Conservation (phyloP, 75 land plant species). For the Pinus albicaulis region DNA sequence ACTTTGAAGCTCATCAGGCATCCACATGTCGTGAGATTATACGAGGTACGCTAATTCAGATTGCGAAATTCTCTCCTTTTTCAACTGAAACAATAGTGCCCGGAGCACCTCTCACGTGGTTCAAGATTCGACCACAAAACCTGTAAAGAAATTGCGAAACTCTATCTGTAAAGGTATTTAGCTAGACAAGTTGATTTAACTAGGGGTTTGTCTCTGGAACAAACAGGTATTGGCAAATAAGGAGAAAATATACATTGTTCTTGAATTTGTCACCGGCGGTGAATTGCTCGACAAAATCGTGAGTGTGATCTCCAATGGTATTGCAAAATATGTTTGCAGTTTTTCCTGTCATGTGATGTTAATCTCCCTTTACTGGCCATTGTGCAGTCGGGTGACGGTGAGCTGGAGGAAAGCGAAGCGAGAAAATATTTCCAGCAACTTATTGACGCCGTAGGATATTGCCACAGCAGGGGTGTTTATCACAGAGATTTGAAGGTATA, state of each 20-base stretch:
- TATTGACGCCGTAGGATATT: constrained; percentile 68
- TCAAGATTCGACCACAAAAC: no score
- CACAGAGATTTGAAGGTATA: constrained; percentile 79
- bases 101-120: no score
- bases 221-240: constrained; percentile 78
- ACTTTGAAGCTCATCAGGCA: constrained; percentile 68
- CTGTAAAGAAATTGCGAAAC: no score
- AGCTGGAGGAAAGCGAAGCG: constrained; percentile 36
- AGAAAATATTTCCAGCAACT: constrained; percentile 75
- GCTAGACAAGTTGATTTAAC: no score
- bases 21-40: constrained; percentile 66
- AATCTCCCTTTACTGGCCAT: background rate
- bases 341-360: background rate
- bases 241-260: constrained; percentile 79
- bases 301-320: constrained; percentile 11
- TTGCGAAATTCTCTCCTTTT: no score
- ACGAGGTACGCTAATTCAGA: constrained; percentile 40
- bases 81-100: no score
- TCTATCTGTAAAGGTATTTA: no score
- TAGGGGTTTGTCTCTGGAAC: no score
- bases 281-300: constrained; percentile 83
- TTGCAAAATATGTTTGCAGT: background rate
- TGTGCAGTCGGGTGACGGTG: constrained; percentile 45
- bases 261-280: constrained; percentile 71
- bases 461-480: constrained; percentile 67